These are phyloP conservation scores for Helicosporidium sp. DNA, from an alignment of 139 green algal genomes.

Conservation along the genomic window DNA sequence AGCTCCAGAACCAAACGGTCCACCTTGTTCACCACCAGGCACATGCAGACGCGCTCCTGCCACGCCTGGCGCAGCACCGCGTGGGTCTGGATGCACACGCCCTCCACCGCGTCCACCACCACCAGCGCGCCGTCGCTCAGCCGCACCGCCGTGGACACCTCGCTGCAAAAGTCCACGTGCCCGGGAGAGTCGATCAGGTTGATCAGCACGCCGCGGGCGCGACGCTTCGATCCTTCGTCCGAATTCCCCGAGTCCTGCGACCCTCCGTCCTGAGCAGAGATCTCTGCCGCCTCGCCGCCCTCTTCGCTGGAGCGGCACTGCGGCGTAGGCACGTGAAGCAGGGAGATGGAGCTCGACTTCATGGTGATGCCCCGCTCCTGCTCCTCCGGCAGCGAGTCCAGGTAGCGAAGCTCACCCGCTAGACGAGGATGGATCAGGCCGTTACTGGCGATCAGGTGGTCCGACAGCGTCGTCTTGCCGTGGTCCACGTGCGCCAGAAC, in stretches of 20 bases:
- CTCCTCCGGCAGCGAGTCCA: conserved; percentile 91
- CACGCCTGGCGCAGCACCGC: conserved; percentile 86
- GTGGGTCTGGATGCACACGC: conserved; percentile 97
- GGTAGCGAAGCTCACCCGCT: conserved; percentile 56
- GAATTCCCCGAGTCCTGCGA: background rate
- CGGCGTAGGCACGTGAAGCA: conserved; percentile 29
- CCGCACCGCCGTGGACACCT: conserved; percentile 80
- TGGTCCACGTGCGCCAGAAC: conserved; percentile 98
- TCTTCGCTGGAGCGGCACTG: background rate
- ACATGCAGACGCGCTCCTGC: conserved; percentile 66
- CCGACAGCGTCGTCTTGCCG: conserved; percentile 92
- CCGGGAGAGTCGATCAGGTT: conserved; percentile 96
- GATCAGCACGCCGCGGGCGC: too few species aligned
- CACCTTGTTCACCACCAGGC: conserved; percentile 94
- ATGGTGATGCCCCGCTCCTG: conserved; percentile 92
- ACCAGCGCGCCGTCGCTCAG: conserved; percentile 85
- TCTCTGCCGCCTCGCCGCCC: too few species aligned
- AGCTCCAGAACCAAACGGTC: conserved; percentile 86
- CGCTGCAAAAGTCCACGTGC: conserved; percentile 96
- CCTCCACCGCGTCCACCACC: conserved; percentile 90
- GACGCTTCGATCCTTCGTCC: too few species aligned
- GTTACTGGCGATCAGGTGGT: conserved; percentile 89
- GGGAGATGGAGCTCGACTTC: conserved; percentile 83
- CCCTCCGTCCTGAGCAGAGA: too few species aligned
- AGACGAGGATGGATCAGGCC: conserved; percentile 89